Evolutionary conservation across 192 early-diverging fungal genomes (phyloP).

Genomic region (Chytriomyces sp.): DNA sequence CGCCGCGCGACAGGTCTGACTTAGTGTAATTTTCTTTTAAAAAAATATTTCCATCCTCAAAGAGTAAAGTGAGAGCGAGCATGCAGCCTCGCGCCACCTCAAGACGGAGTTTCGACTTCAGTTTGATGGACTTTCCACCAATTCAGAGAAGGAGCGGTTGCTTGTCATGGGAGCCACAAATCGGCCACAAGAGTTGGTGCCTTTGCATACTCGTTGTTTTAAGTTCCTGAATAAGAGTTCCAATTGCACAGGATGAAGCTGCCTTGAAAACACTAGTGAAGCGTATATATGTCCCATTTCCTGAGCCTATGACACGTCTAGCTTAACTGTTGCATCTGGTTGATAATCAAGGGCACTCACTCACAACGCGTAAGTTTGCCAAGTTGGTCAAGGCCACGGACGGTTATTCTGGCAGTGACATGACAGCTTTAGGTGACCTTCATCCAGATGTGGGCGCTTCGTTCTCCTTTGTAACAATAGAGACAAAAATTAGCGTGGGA

Average conservation of each 20-base stretch:
- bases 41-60: slow-evolving; percentile 60
- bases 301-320: slow-evolving; percentile 48
- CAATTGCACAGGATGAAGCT: slow-evolving; percentile 48
- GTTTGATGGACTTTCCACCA: slow-evolving; percentile 55
- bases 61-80: slow-evolving; percentile 52
- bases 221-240: slow-evolving; percentile 1
- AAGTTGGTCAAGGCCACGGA: slow-evolving; percentile 40
- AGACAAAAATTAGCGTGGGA: too few species aligned
- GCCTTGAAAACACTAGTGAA: slow-evolving; percentile 54
- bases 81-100: slow-evolving; percentile 56
- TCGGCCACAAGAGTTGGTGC: slow-evolving; percentile 55
- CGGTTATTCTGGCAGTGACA: slow-evolving; percentile 58
- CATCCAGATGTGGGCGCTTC: background rate
- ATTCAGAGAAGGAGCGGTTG: slow-evolving; percentile 40
- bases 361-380: slow-evolving; percentile 35
- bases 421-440: slow-evolving; percentile 49
- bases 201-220: background rate
- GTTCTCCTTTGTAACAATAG: background rate
- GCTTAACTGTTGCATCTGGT: slow-evolving; percentile 44
- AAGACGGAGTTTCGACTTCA: slow-evolving; percentile 64
- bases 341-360: slow-evolving; percentile 36
- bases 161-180: slow-evolving; percentile 61
- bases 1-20: slow-evolving; percentile 54
- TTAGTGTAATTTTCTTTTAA: slow-evolving; percentile 60
- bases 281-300: slow-evolving; percentile 61